Percentiles rank a stretch among this genome's conserved stretches.
Conservation (phyloP, 1,284 basidiomycete species). For the Grifola frondosa region DNA sequence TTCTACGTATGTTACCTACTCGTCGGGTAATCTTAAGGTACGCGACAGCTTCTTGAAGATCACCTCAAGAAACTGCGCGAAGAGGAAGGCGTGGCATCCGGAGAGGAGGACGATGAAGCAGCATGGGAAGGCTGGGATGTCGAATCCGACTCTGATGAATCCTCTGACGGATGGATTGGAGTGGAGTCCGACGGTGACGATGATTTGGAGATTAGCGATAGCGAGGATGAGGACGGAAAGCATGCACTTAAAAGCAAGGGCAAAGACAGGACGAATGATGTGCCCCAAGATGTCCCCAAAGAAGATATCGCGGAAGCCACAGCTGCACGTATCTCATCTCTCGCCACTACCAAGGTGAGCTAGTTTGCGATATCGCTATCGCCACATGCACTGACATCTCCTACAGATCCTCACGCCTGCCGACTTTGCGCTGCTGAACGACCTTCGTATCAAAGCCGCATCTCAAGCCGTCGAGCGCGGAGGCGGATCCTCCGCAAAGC, state of each 20-base stretch:
- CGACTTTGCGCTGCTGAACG: constrained; percentile 92
- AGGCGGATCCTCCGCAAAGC: constrained; percentile 78
- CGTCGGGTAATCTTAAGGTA: neutral
- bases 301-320: constrained; percentile 27
- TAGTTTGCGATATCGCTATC: neutral
- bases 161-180: constrained; percentile 84
- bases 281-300: constrained; percentile 16
- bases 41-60: constrained; percentile 73
- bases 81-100: constrained; percentile 55
- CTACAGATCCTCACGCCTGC: constrained; percentile 93
- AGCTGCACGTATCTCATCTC: constrained; percentile 47
- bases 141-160: constrained; percentile 61
- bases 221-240: constrained; percentile 72
- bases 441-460: constrained; percentile 86
- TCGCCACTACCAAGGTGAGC: constrained; percentile 78
- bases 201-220: constrained; percentile 80
- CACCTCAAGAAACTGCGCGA: constrained; percentile 73
- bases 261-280: constrained; percentile 32
- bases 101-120: constrained; percentile 67
- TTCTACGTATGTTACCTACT: constrained; percentile 9
- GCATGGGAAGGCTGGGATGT: constrained; percentile 94
- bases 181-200: constrained; percentile 76
- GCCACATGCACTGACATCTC: constrained; percentile 6
- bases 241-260: constrained; percentile 37
- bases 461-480: constrained; percentile 68